Percentiles rank a stretch among this genome's conserved stretches.
Evolutionary conservation across 257 asterid species (phyloP).

Genomic region (Solanum ahanhuiri): DNA sequence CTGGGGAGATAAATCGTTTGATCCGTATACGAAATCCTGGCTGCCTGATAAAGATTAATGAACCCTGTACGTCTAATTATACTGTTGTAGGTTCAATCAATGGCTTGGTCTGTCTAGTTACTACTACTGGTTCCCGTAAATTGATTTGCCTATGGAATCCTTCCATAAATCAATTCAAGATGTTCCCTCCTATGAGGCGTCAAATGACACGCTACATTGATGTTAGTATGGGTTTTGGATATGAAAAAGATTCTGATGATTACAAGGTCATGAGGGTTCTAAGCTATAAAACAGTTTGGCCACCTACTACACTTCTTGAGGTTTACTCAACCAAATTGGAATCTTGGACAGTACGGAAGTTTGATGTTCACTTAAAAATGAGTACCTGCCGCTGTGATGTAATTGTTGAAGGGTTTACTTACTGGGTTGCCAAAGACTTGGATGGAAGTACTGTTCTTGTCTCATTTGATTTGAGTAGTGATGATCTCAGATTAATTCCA

Average conservation of each 20-base stretch:
- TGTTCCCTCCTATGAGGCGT: neutral
- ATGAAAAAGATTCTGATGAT: neutral
- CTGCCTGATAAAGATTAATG: neutral
- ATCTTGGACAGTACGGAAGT: neutral
- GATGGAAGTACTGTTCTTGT: neutral
- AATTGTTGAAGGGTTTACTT: neutral
- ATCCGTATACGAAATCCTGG: neutral
- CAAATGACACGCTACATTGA: neutral
- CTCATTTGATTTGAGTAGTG: neutral
- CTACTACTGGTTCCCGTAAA: neutral
- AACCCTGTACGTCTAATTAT: neutral
- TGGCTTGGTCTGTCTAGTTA: neutral
- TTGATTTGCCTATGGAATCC: neutral
- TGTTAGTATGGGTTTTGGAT: neutral
- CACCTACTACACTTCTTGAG: neutral
- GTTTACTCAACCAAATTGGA: neutral
- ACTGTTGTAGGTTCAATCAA: neutral
- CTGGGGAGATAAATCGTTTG: neutral
- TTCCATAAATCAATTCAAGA: neutral
- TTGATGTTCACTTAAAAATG: neutral
- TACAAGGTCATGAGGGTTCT: constrained; percentile 1
- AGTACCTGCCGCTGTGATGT: neutral
- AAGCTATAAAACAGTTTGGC: neutral
- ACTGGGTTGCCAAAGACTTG: neutral
- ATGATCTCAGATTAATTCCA: neutral